A percentile compares a stretch with the other conserved stretches of the same genome.
Conservation (phyloP, 2,329 filamentous ascomycete species). For the Pseudocercospora cruenta region DNA sequence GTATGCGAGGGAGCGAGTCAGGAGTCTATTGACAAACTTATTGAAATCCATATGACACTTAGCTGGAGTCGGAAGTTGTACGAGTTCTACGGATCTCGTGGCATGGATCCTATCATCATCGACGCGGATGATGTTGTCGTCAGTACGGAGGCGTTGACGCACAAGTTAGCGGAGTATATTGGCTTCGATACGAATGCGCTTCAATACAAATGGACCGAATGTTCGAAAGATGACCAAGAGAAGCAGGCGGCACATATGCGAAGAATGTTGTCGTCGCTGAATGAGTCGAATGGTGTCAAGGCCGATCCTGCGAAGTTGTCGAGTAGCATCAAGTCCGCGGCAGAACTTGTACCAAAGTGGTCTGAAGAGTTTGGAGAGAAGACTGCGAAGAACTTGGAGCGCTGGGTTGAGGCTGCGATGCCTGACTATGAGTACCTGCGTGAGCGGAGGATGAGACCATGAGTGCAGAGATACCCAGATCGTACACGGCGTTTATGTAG, state of each 20-base stretch:
- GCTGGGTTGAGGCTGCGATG: constrained; percentile 4
- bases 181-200: constrained; percentile 1
- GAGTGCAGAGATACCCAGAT: neutral
- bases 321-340: neutral
- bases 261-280: constrained; percentile 7
- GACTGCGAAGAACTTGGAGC: neutral
- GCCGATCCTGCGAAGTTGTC: neutral
- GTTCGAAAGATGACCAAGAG: neutral
- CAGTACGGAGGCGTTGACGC: neutral
- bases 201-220: constrained; percentile 9
- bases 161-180: constrained; percentile 12
- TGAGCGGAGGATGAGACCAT: constrained; percentile 12
- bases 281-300: constrained; percentile 6
- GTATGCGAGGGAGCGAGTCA: neutral
- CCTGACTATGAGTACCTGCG: constrained; percentile 12
- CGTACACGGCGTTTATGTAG: neutral
- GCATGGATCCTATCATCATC: constrained; percentile 6
- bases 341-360: constrained; percentile 10
- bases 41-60: neutral
- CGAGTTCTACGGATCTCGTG: constrained; percentile 13
- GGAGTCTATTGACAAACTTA: neutral
- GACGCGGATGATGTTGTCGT: constrained; percentile 14
- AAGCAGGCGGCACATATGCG: constrained; percentile 3
- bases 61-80: constrained; percentile 9
- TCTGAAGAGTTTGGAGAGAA: constrained; percentile 5